Base-by-base conservation (phyloP, 2,329 filamentous ascomycete genomes). In the Cyphellophora attinorum region DNA sequence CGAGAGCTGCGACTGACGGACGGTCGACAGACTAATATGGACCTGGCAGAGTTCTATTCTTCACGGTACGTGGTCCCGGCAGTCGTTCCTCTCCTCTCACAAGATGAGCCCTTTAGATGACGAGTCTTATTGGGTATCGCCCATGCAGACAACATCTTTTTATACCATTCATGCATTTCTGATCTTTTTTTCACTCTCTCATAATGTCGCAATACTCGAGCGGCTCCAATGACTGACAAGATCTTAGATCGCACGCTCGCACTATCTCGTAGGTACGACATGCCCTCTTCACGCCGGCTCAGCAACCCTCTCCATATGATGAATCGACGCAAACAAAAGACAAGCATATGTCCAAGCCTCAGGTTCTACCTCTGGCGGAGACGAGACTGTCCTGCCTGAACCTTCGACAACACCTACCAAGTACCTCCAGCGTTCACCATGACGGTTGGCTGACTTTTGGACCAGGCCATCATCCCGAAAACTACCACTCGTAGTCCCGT, bases 291-390 rank as follows among this genome's bases (percentile, higher is more conserved):
- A 11, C 25, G 25, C 29, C 37, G 27, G 33, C 44, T 43, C 45
- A n/a, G n/a, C n/a, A n/a, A n/a, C n/a, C n/a, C 44, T 41, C 52
- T 52, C 59, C 61, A 51, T 53, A 76, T 91, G 85, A 91, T 91
- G 84, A 91, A 72, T 70, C 62, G 75, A 85, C 80, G 74, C 36
- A 33, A 70, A 67, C 71, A 73, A 80, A 77, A 76, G 85, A 93
- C 85, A 93, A 93, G 85, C 85, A 93, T 93, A 93, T 93, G 85
- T 93, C 85, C 72, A 79, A 93, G 85, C 76, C 21, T 25, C n/a
- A 47, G 48, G 51, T 52, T 52, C 53, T 33, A 42, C n/a, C 47
- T 53, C 52, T 51, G 53, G 52, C 54, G 37, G 62, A 64, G 69
- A 72, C 64, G 69, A 72, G 48, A 65, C 55, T 57, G 60, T 70